A percentile compares a stretch with the other conserved stretches of the same genome.
These are phyloP conservation scores for Gastrolobium villosum DNA, from an alignment of 306 rosid species.

Conservation along the genomic window DNA sequence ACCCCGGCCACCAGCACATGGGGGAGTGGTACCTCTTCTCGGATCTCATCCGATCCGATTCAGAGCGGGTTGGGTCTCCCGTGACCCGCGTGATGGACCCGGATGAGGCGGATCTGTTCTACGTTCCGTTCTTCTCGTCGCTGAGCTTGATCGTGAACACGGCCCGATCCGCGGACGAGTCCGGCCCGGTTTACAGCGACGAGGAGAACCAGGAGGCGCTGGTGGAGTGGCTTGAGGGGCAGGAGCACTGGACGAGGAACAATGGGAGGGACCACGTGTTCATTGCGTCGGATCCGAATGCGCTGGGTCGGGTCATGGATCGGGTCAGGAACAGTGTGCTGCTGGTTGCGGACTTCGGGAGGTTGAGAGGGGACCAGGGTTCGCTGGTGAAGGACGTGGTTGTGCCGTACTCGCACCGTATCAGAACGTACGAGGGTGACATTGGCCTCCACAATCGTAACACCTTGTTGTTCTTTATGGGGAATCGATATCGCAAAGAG, in stretches of 20 bases:
- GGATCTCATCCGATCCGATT: slow-evolving; percentile 67
- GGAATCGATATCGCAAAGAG: slow-evolving; percentile 94
- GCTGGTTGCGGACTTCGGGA: slow-evolving; percentile 88
- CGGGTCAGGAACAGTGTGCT: slow-evolving; percentile 67
- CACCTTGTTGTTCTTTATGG: slow-evolving; percentile 92
- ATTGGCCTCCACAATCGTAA: slow-evolving; percentile 62
- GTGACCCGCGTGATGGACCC: slow-evolving; percentile 75
- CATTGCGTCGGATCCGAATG: slow-evolving; percentile 95
- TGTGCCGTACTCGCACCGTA: slow-evolving; percentile 88
- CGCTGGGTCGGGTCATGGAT: slow-evolving; percentile 73
- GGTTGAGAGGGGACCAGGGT: slow-evolving; percentile 82
- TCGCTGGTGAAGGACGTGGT: slow-evolving; percentile 89
- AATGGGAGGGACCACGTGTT: slow-evolving; percentile 90
- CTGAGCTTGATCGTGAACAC: slow-evolving; percentile 77
- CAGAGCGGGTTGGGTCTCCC: slow-evolving; percentile 66
- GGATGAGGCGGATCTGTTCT: slow-evolving; percentile 87
- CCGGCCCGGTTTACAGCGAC: slow-evolving; percentile 69
- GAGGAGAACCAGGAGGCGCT: slow-evolving; percentile 87
- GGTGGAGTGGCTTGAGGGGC: slow-evolving; percentile 81
- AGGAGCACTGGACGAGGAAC: slow-evolving; percentile 83
- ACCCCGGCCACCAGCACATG: slow-evolving; percentile 99
- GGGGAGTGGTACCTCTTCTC: slow-evolving; percentile 87
- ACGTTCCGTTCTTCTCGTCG: slow-evolving; percentile 87
- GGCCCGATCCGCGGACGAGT: slow-evolving; percentile 52
- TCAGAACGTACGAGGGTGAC: slow-evolving; percentile 64